phyloP scores from a whole-genome alignment of 2,329 filamentous ascomycete genomes.

The Sclerotinia trifoliorum region DNA sequence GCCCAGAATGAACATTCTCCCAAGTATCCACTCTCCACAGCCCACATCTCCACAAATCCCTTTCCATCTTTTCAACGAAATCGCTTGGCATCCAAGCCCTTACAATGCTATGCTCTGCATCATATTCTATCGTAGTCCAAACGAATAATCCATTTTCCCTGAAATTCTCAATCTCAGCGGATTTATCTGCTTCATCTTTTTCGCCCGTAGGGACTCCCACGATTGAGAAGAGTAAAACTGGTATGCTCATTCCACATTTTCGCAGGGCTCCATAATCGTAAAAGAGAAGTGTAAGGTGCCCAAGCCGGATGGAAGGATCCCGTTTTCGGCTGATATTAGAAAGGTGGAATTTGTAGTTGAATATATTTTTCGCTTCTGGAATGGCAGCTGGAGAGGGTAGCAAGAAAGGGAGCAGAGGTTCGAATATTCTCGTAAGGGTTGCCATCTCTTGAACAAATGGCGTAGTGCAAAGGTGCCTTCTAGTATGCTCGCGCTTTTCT shows the following conservation, averaged over 20 bases:
- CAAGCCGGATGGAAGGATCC: background rate
- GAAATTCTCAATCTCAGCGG: background rate
- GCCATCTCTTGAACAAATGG: slow-evolving; percentile 25
- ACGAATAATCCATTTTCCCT: background rate
- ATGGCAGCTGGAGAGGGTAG: background rate
- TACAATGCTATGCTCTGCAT: background rate
- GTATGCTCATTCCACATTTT: too few relatives aligned
- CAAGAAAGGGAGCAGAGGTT: slow-evolving; percentile 25
- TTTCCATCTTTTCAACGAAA: background rate
- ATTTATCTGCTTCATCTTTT: background rate
- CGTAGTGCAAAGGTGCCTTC: slow-evolving; percentile 20
- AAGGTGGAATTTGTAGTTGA: background rate
- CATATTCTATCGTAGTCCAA: background rate
- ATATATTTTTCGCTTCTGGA: background rate
- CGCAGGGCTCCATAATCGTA: background rate
- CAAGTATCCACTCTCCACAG: background rate
- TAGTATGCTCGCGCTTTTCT: slow-evolving; percentile 12
- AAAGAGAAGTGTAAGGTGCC: background rate
- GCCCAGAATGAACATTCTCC: background rate
- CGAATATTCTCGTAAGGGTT: slow-evolving; percentile 22
- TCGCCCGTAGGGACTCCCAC: too few relatives aligned
- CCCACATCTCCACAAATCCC: background rate
- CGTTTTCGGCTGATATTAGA: background rate
- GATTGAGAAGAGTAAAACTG: background rate
- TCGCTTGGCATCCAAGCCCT: background rate